These are phyloP conservation scores for Wickerhamiella shivajii DNA, from an alignment of 805 yeast genomes.

Conservation along the genomic window DNA sequence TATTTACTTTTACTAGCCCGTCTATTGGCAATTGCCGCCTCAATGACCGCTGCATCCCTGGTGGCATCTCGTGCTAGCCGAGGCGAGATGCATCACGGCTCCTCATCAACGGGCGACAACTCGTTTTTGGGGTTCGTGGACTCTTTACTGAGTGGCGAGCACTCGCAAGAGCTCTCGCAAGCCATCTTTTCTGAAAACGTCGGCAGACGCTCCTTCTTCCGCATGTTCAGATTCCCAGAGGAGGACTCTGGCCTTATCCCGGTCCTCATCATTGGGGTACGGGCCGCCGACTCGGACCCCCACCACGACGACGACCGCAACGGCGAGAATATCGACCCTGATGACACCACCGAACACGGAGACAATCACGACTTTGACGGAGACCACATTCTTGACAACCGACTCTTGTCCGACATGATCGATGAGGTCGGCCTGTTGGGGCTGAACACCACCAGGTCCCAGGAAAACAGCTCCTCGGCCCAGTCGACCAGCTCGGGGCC, in stretches of 20 bases:
- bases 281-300: conserved; percentile 24
- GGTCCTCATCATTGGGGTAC: conserved; percentile 35
- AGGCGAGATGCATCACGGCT: conserved; percentile 1
- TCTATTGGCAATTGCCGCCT: conserved; percentile 5
- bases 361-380: no score
- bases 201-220: conserved; percentile 9
- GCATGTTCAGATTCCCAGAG: conserved; percentile 17
- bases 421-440: background rate
- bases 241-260: conserved; percentile 26
- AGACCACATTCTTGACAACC: background rate
- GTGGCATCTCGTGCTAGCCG: background rate
- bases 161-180: conserved; percentile 9
- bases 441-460: background rate
- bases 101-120: conserved; percentile 1
- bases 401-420: background rate
- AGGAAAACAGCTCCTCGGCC: background rate
- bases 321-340: background rate
- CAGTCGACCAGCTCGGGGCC: background rate
- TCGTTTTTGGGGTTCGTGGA: conserved; percentile 12
- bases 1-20: background rate
- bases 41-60: conserved; percentile 7
- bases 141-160: conserved; percentile 11
- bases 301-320: background rate
- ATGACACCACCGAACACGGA: background rate
- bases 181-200: conserved; percentile 8